These are phyloP conservation scores for Coniella lustricola DNA, from an alignment of 2,329 filamentous ascomycete species.

Conservation along the genomic window DNA sequence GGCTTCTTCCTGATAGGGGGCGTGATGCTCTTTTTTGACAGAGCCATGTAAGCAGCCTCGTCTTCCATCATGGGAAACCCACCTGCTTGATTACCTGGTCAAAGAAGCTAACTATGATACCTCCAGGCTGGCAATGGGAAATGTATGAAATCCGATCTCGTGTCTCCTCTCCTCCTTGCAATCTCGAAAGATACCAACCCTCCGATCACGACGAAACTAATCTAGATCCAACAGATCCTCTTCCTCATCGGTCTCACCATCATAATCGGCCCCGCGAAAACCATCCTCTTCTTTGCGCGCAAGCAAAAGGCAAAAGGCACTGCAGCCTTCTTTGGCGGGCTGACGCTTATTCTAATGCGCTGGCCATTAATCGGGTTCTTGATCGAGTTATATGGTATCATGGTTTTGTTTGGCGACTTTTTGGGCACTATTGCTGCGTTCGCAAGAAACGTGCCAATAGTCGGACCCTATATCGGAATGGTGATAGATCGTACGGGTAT, in stretches of 20 bases:
- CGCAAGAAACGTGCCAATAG: conserved; percentile 72
- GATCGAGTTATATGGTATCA: conserved; percentile 87
- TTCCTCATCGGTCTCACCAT: conserved; percentile 95
- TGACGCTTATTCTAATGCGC: conserved; percentile 75
- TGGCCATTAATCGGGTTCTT: conserved; percentile 91
- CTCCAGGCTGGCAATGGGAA: conserved; percentile 89
- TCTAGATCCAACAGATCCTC: conserved; percentile 61
- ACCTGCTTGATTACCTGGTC: too few species aligned
- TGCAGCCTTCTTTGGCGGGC: conserved; percentile 75
- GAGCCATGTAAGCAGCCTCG: conserved; percentile 64
- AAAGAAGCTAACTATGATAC: not conserved
- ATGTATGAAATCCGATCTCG: conserved; percentile 54
- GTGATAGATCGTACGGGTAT: conserved; percentile 64
- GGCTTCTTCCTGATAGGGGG: conserved; percentile 92
- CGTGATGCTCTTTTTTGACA: conserved; percentile 95
- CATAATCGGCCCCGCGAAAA: conserved; percentile 89
- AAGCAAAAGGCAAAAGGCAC: conserved; percentile 90
- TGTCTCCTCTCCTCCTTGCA: too few species aligned
- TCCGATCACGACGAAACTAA: conserved; percentile 10
- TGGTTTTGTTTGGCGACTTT: conserved; percentile 93
- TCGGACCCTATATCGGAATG: conserved; percentile 78
- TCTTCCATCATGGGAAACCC: too few species aligned
- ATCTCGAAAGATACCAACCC: not conserved
- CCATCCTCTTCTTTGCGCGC: conserved; percentile 87
- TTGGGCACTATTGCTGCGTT: conserved; percentile 87